Percentiles rank a stretch among this genome's conserved stretches.
These are phyloP conservation scores for Fraxinus floribunda DNA, from an alignment of 305 asterid genomes.

Conservation along the genomic window DNA sequence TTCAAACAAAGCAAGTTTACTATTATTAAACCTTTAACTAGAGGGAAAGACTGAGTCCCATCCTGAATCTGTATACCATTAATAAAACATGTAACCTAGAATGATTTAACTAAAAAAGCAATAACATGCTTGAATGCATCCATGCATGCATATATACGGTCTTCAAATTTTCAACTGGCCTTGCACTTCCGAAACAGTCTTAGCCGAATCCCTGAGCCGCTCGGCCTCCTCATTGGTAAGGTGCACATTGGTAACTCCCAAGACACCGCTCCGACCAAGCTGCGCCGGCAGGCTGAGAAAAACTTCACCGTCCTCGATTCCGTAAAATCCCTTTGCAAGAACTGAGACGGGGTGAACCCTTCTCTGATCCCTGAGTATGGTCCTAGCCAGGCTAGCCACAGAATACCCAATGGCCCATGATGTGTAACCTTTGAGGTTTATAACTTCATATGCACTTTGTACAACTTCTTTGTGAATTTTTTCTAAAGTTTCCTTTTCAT, in stretches of 20 bases:
- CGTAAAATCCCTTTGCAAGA: conserved; percentile 71
- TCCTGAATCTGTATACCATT: too few relatives aligned
- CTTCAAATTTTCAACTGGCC: conserved; percentile 56
- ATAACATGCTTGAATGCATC: background rate
- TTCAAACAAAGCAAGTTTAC: too few relatives aligned
- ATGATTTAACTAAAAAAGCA: background rate
- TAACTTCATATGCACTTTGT: conserved; percentile 76
- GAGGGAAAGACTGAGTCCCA: too few relatives aligned
- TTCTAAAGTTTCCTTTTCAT: conserved; percentile 65
- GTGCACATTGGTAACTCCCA: conserved; percentile 76
- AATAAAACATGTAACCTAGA: background rate
- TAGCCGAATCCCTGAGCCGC: conserved; percentile 63
- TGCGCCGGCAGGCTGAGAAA: conserved; percentile 85
- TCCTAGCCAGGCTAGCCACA: conserved; percentile 70
- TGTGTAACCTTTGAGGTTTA: conserved; percentile 76
- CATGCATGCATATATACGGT: background rate
- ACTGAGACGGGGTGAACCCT: conserved; percentile 77
- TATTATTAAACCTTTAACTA: too few relatives aligned
- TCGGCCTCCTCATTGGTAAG: conserved; percentile 65
- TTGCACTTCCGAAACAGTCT: conserved; percentile 66
- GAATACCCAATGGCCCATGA: conserved; percentile 97
- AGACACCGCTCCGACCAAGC: conserved; percentile 60
- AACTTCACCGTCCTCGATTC: conserved; percentile 62
- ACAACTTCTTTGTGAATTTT: conserved; percentile 72
- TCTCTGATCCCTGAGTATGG: conserved; percentile 69